Evolutionary conservation across 441 rosid species (phyloP), one percentile per base, ranked within the genome.

Genomic region (Biscutella auriculata): DNA sequence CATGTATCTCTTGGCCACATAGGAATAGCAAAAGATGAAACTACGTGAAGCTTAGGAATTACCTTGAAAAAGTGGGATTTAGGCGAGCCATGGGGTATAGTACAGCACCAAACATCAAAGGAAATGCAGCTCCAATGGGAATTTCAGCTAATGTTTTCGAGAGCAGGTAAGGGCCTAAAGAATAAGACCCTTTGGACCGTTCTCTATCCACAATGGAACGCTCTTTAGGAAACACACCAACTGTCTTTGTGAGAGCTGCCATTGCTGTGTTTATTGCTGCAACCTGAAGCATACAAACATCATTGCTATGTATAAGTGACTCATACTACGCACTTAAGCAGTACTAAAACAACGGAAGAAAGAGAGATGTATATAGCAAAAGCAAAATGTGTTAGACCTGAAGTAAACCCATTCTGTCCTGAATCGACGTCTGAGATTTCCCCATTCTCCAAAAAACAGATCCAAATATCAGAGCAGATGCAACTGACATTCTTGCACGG

Each of bases 161-260:
- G 49, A 92, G 94, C 21, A 92, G 77, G 77, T 92, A 92, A 52
- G 95, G 97, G 32, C 98, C 95, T 59, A 92, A 60, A 5, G 80
- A 58, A 53, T 92, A 92, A 60, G 95, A 92, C n/a, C 92, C 95
- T 76, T 92, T 92, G 17, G 84, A 83, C 53, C 89, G 84, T 70
- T 92, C 98, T 75, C 97, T 86, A 68, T 86, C 92, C 43, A 92
- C 95, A 56, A 92, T 86, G 37, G 89, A 80, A 62, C 97, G 88
- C 70, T 92, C 98, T 77, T 88, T 88, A 30, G 98, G 98, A 69
- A 92, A 92, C 52, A 92, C 95, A 41, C 97, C 89, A 56, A 84
- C 95, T 5, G 97, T 88, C 73, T 88, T 92, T 51, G 98, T 92
- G 26, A 92, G 95, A 76, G 98, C 97, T 76, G 95, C 97, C 98